Base-by-base conservation (phyloP, 768 basidiomycete species). In the Cyclocybe aegerita region DNA sequence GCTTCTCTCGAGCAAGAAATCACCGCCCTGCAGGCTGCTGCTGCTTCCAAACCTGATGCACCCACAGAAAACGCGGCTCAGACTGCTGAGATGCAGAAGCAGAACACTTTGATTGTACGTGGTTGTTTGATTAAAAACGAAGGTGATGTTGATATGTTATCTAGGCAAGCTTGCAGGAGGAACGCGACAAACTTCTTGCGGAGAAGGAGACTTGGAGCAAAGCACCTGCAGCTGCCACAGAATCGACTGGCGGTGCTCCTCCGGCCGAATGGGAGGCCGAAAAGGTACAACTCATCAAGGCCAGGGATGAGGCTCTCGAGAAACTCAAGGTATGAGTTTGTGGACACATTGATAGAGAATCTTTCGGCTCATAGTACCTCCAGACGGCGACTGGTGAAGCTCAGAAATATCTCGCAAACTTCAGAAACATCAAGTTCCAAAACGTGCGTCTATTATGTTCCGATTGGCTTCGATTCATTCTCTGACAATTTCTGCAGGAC, bases 141-240 rank as follows among this genome's bases (percentile, higher is more conserved):
- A 16, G 29, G 14, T 11, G 3, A 29, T 4, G 3, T 33, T 38
- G 14, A 46, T 58, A 12, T 12, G 15, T 38, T 12, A 34, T 55
- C 5, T 35, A 89, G 86, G 70, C 77, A 45, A 55, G 73, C 40
- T 64, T 90, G 23, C 73, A 67, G 47, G 73, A 76, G 39, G 83
- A 92, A 65, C 74, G 81, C 43, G 86, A 88, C 59, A 74, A 70
- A 43, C 66, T 90, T 12, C 68, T 85, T 23, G 75, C 73, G 0
- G 86, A 87, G 60, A 87, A 83, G 60, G 76, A 77, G 49, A 66
- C 67, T 15, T 76, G 63, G 76, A 61, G 39, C 43, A 70, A 65
- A 46, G 55, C 65, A 33, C 48, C 67, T n/a, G 30, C 69, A 1
- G 50, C 71, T 3, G 17, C 53, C 4, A 53, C 67, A 9, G 44